Conservation (phyloP, 2,329 filamentous ascomycete genomes). For the Diaporthe sp. region DNA sequence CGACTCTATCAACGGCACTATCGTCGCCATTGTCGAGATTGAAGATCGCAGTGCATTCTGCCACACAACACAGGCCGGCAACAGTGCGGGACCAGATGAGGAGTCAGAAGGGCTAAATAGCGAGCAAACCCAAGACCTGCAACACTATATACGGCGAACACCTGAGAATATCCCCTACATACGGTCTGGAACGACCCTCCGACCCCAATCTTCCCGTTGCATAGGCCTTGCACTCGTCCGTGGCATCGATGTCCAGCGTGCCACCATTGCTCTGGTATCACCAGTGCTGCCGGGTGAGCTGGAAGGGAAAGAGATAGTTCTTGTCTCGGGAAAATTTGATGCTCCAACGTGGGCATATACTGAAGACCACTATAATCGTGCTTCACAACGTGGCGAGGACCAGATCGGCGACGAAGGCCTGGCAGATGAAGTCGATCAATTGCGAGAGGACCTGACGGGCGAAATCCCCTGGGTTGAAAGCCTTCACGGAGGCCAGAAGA, state of each 20-base stretch:
- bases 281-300: slow-evolving; percentile 62
- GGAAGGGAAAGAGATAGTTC: slow-evolving; percentile 64
- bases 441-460: slow-evolving; percentile 46
- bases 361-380: slow-evolving; percentile 66
- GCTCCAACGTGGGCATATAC: slow-evolving; percentile 77
- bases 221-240: slow-evolving; percentile 78
- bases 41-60: slow-evolving; percentile 66
- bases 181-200: slow-evolving; percentile 64
- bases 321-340: slow-evolving; percentile 78
- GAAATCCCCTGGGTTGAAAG: slow-evolving; percentile 71
- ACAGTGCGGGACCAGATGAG: background rate
- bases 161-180: slow-evolving; percentile 74
- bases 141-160: slow-evolving; percentile 52
- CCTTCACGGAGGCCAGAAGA: slow-evolving; percentile 65
- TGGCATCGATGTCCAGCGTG: slow-evolving; percentile 70
- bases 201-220: slow-evolving; percentile 70
- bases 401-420: slow-evolving; percentile 52
- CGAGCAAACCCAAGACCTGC: slow-evolving; percentile 4
- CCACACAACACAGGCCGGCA: background rate
- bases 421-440: slow-evolving; percentile 49
- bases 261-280: slow-evolving; percentile 74
- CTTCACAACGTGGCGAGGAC: slow-evolving; percentile 46
- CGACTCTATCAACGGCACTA: slow-evolving; percentile 77
- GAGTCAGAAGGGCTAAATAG: slow-evolving; percentile 7
- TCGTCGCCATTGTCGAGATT: slow-evolving; percentile 75